Conservation (phyloP, 768 basidiomycete genomes). For the Amanita rimosa region DNA sequence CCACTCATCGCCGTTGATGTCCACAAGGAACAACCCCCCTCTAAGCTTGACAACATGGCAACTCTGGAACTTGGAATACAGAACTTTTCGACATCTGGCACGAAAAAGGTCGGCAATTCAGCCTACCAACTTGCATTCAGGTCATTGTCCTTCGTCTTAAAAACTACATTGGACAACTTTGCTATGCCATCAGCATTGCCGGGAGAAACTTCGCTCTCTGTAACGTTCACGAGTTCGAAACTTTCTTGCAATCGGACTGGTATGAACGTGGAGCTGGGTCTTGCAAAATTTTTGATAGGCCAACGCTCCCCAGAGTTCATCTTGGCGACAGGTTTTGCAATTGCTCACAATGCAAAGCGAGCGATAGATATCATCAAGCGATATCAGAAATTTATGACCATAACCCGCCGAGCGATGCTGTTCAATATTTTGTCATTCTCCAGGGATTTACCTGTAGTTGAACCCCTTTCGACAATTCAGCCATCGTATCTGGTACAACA, state of each 20-base stretch:
- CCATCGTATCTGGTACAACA: slow-evolving; percentile 76
- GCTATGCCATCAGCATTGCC: slow-evolving; percentile 13
- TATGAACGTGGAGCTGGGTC: slow-evolving; percentile 10
- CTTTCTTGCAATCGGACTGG: slow-evolving; percentile 3
- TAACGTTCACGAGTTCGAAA: slow-evolving; percentile 9
- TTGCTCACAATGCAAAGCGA: slow-evolving; percentile 15
- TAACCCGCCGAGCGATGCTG: slow-evolving; percentile 28
- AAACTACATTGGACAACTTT: slow-evolving; percentile 22
- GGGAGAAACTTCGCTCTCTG: slow-evolving; percentile 17
- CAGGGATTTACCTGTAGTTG: slow-evolving; percentile 39
- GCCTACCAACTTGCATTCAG: slow-evolving; percentile 14
- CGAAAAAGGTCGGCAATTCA: slow-evolving; percentile 9
- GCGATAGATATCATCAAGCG: slow-evolving; percentile 15
- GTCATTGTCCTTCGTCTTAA: slow-evolving; percentile 13
- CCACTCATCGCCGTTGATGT: slow-evolving; percentile 15
- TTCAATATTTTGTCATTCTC: slow-evolving; percentile 39
- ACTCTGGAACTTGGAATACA: slow-evolving; percentile 14
- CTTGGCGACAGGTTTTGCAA: slow-evolving; percentile 20
- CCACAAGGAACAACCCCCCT: slow-evolving; percentile 11
- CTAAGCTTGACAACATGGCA: slow-evolving; percentile 21
- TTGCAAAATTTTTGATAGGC: slow-evolving; percentile 18
- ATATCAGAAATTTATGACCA: slow-evolving; percentile 18
- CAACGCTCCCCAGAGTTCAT: slow-evolving; percentile 32
- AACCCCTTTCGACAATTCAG: slow-evolving; percentile 75
- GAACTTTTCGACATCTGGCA: slow-evolving; percentile 14